Evolutionary conservation across 176 grass and related monocot genomes (phyloP), one percentile per base, ranked within the genome.

Genomic region (Oryza nivara): DNA sequence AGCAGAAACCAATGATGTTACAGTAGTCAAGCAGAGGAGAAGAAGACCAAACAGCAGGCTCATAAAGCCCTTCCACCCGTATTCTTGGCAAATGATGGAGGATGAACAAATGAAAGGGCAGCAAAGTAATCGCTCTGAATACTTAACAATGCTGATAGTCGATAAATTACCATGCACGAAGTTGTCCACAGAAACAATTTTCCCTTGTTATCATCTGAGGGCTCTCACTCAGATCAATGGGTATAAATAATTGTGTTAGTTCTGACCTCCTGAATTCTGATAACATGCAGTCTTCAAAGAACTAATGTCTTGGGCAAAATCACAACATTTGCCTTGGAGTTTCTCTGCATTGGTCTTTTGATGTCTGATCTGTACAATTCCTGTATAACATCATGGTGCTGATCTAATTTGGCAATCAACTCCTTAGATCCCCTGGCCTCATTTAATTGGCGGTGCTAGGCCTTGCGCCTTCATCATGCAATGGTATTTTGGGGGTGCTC

Each of bases 401-500:
- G 20, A 70, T 38, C 67, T 80, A 68, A 40, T 4, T 40, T 71
- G 34, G 28, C n/a, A 85, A 70, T 71, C 16, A 44, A 52, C 51
- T 79, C 73, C 65, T 49, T 32, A 48, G 1, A 72, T 45, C 9
- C 9, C 26, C 44, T 46, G 4, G 48, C 67, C 58, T 69, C 68
- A 78, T 79, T 30, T 38, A 74, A 84, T 54, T 74, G 87, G 80
- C 52, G 88, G 70, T 32, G 93, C 80, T 51, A 95, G 75, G 32
- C 93, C 96, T 41, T 87, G 89, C 60, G 82, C 23, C 76, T 98
- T 98, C 96, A 95, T 98, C 88, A 95, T 95, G 61, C 83, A 90
- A 73, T 72, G 69, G 77, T 98, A 98, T 47, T 83, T 81, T 1
- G 58, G 69, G 35, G 86, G 88, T 26, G 91, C 93, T 89, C 69